These are phyloP conservation scores for Microthyrium microscopicum DNA, from an alignment of 2,329 filamentous ascomycete species.

Conservation along the genomic window DNA sequence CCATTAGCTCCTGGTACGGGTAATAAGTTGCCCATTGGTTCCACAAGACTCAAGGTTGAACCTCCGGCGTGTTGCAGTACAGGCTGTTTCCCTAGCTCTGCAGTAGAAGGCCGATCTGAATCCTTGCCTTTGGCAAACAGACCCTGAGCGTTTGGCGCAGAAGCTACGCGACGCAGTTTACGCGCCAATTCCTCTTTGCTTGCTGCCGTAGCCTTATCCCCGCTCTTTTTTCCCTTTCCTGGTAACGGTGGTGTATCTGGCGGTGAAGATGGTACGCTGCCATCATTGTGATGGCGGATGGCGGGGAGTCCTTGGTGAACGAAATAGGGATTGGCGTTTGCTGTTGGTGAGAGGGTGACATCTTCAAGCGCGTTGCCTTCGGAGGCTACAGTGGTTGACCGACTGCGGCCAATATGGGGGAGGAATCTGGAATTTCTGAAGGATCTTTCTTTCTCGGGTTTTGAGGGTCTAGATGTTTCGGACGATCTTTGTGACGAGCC, in stretches of 20 bases:
- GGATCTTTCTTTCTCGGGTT: constrained; percentile 14
- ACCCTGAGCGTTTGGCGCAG: constrained; percentile 91
- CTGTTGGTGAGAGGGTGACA: constrained; percentile 74
- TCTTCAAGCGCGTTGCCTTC: constrained; percentile 87
- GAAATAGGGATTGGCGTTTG: constrained; percentile 93
- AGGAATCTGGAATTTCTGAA: constrained; percentile 82
- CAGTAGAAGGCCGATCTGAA: constrained; percentile 61
- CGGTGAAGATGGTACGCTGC: constrained; percentile 80
- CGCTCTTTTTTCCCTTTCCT: constrained; percentile 52
- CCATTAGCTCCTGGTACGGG: constrained; percentile 25
- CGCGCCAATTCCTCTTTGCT: constrained; percentile 89
- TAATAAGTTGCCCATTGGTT: constrained; percentile 22
- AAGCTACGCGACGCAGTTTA: constrained; percentile 84
- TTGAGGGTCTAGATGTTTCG: background rate
- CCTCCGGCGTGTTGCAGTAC: constrained; percentile 40
- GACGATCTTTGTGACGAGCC: constrained; percentile 10
- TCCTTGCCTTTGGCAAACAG: constrained; percentile 48
- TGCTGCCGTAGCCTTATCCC: constrained; percentile 51
- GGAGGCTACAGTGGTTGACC: constrained; percentile 79
- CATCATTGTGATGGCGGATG: constrained; percentile 85
- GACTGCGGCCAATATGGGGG: constrained; percentile 69
- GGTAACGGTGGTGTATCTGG: constrained; percentile 67
- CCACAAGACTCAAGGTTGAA: constrained; percentile 37
- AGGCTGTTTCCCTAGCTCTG: constrained; percentile 73
- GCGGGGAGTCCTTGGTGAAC: constrained; percentile 88